Base-by-base conservation (phyloP, 331 rosid genomes). In the Quercus phellos region DNA sequence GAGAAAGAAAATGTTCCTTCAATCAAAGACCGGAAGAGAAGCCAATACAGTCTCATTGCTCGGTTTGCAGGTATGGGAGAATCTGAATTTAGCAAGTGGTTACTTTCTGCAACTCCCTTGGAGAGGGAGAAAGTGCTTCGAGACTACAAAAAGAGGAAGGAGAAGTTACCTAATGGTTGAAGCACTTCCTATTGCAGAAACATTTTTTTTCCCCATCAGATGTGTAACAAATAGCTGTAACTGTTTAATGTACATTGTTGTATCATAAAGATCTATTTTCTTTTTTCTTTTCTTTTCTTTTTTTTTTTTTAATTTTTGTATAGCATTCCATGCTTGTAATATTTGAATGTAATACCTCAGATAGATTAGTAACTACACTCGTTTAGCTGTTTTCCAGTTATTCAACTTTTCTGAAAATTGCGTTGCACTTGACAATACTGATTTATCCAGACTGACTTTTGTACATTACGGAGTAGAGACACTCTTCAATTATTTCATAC, bases 51-150 rank as follows among this genome's bases (percentile, higher is more conserved):
- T 70, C 85, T 80, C 70, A 83, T 94, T 79, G 96, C 96, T 30
- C 80, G 24, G 61, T 87, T 70, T 61, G 79, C 74, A 83, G 93
- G 90, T 66, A 85, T 90, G 97, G 90, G 30, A 59, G 97, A 85
- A 78, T 78, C 90, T 69, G 89, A 85, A 78, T 92, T 92, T 77
- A 94, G 98, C 89, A 88, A 80, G 83, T 94, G 98, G 98, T 60
- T 92, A 72, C 78, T 92, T 74, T 87, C 93, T 42, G 93, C 93
- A 1, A 86, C 91, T 71, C 90, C 90, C 42, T 50, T 21, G 32
- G 91, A 89, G 84, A 89, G 95, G 80, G 90, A 88, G 73, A 85
- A 81, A 24, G 89, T 87, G 79, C 90, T 94, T 77, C 77, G 29
- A 73, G 90, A 89, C 82, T 92, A 79, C 85, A 88, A 80, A 78